phyloP scores from a whole-genome alignment of 2,329 filamentous ascomycete genomes.

The Ceratocystis lukuohia region DNA sequence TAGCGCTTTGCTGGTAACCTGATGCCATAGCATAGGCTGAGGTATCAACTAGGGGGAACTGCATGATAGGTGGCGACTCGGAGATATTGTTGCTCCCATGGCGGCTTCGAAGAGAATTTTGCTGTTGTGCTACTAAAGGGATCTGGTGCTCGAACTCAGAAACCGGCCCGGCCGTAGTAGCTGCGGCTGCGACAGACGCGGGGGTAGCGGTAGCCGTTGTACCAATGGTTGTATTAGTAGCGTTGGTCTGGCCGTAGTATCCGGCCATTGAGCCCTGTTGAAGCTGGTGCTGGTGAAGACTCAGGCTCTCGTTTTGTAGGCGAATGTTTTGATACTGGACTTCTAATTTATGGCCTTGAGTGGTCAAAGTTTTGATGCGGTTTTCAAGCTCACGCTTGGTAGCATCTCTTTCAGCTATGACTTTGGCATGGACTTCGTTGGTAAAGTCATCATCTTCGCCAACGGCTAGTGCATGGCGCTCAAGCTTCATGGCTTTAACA shows the following conservation, averaged over 20 bases:
- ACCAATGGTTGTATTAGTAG: not conserved
- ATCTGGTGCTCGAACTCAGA: conserved; percentile 31
- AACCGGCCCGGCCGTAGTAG: conserved; percentile 16
- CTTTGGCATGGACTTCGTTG: conserved; percentile 33
- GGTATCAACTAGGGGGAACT: conserved; percentile 30
- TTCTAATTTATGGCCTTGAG: conserved; percentile 35
- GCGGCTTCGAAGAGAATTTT: conserved; percentile 36
- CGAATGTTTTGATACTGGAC: conserved; percentile 26
- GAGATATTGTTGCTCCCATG: conserved; percentile 31
- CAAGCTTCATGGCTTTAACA: conserved; percentile 60
- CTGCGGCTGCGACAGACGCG: conserved; percentile 23
- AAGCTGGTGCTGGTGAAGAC: conserved; percentile 31
- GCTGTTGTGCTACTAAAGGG: conserved; percentile 23
- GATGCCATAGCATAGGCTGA: conserved; percentile 33
- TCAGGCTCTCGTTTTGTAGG: conserved; percentile 36
- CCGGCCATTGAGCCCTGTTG: conserved; percentile 1
- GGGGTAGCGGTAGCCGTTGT: conserved; percentile 23
- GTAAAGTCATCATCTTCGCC: conserved; percentile 47
- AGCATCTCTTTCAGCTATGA: conserved; percentile 11
- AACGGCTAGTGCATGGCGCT: conserved; percentile 49
- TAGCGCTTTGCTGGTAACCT: conserved; percentile 38
- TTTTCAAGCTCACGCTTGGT: conserved; percentile 13
- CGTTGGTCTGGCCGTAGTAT: conserved; percentile 20
- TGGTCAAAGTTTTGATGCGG: conserved; percentile 22
- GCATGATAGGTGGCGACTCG: conserved; percentile 27